phyloP scores from a whole-genome alignment of 768 basidiomycete species.

The Kwoniella dendrophila region DNA sequence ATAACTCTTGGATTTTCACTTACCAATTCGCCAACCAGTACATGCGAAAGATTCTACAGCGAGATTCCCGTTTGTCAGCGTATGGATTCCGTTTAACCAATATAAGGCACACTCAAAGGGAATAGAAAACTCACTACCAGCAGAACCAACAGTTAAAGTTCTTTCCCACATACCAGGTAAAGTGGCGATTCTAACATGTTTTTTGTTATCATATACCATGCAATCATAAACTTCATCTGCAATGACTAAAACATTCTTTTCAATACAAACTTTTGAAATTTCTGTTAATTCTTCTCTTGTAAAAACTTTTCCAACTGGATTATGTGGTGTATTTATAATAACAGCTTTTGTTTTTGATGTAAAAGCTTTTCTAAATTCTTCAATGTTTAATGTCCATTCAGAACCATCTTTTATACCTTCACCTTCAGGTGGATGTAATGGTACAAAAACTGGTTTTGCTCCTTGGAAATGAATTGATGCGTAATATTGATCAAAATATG shows the following conservation, averaged over 20 bases:
- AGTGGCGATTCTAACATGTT: conserved; percentile 88
- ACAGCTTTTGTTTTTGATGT: conserved; percentile 91
- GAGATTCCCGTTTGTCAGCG: not conserved
- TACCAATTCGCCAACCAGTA: conserved; percentile 86
- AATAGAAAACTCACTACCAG: conserved; percentile 87
- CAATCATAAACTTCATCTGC: conserved; percentile 99
- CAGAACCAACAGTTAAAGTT: conserved; percentile 93
- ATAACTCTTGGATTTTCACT: conserved; percentile 13
- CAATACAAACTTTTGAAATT: conserved; percentile 84
- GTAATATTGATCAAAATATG: conserved; percentile 95
- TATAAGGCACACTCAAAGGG: too few relatives aligned
- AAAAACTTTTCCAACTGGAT: conserved; percentile 98
- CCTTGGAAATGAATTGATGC: conserved; percentile 92
- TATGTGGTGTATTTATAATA: conserved; percentile 94
- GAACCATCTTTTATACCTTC: conserved; percentile 59
- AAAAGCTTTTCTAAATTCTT: conserved; percentile 81
- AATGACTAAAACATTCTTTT: conserved; percentile 89
- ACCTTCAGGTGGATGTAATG: conserved; percentile 80
- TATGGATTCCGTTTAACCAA: too few relatives aligned
- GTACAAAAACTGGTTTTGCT: conserved; percentile 89
- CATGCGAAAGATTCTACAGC: conserved; percentile 85
- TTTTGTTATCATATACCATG: conserved; percentile 80
- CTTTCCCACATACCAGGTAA: conserved; percentile 99
- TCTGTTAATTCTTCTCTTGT: conserved; percentile 75
- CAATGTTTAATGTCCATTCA: conserved; percentile 89